Base-by-base conservation (phyloP, 2,329 filamentous ascomycete genomes). In the Cordyceps cateniannulata region DNA sequence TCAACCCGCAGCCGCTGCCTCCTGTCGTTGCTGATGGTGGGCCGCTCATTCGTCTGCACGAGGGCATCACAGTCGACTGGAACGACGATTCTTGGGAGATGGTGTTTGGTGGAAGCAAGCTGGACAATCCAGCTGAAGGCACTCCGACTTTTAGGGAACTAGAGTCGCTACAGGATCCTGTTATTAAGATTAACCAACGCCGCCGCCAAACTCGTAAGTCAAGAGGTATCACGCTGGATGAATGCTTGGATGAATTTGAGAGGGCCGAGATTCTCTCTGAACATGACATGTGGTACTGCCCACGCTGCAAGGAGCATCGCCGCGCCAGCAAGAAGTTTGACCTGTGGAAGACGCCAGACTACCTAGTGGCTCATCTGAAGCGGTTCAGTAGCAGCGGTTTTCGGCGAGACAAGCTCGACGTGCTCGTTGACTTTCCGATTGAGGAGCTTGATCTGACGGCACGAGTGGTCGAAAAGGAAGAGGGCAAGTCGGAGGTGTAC, bases 231-330 rank as follows among this genome's bases (percentile, higher is more conserved):
- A 87, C 86, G 0, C 81, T 99, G 5, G 89, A 95, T 24, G 92
- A 97, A 67, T 99, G 95, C 70, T 83, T 99, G 59, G 89, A 93
- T 62, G 95, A 98, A 73, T 98, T 96, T 66, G 91, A 95, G 70
- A 93, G 93, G 71, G 90, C 93, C 63, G 95, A 99, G 74, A 86
- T 96, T 16, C 79, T 99, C 5, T 97, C 93, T 0, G 91, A 97
- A 72, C 90, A 96, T 70, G 96, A 99, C 71, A 93, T 91, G 63
- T 99, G 95, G 95, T 98, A 96, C 72, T 99, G 95, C 70, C 93
- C 91, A 61, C 85, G 91, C 32, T 99, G 95, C 81, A 98, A 98
- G 73, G 91, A 96, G 68, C 89, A 96, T 69, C 86, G 91, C 18
- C 87, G 91, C 63, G 95, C 95, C 22, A 93, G 88, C 76, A 99